phyloP scores from a whole-genome alignment of 2,329 filamentous ascomycete species.

The Myriangium duriaei region DNA sequence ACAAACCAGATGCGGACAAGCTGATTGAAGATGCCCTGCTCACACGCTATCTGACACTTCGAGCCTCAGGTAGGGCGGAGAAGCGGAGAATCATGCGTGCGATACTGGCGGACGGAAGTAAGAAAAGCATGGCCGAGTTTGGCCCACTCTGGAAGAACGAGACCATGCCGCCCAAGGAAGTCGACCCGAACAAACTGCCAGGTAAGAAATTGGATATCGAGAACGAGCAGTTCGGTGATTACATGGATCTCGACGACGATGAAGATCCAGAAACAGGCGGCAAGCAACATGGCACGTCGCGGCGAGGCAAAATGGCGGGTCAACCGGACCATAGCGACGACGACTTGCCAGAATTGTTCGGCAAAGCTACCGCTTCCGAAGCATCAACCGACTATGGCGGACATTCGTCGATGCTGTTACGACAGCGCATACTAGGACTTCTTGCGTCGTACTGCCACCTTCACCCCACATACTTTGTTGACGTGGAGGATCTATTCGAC shows the following conservation, averaged over 20 bases:
- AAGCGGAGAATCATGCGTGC: conserved; percentile 49
- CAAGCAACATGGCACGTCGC: conserved; percentile 1
- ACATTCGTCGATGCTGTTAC: conserved; percentile 46
- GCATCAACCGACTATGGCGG: conserved; percentile 22
- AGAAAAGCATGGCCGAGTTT: conserved; percentile 42
- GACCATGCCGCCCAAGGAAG: conserved; percentile 34
- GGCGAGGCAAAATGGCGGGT: neutral
- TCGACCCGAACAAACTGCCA: conserved; percentile 37
- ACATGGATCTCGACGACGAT: conserved; percentile 44
- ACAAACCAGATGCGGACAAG: conserved; percentile 13
- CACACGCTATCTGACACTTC: conserved; percentile 42
- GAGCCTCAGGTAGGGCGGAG: conserved; percentile 26
- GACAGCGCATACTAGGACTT: conserved; percentile 51
- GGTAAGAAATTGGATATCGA: conserved; percentile 41
- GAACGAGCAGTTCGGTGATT: conserved; percentile 48
- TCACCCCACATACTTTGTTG: conserved; percentile 35
- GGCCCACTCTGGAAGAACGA: conserved; percentile 58
- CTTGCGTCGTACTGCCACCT: conserved; percentile 26
- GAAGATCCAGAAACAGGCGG: conserved; percentile 21
- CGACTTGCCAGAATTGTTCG: conserved; percentile 11
- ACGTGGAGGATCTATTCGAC: conserved; percentile 45
- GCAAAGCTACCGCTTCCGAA: conserved; percentile 7
- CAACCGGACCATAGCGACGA: conserved; percentile 10
- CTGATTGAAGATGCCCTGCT: conserved; percentile 45
- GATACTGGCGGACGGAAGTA: conserved; percentile 52